A percentile compares a stretch with the other conserved stretches of the same genome.
Evolutionary conservation across 106 monocot species (phyloP).

Genomic region (Dioscorea dumetorum): DNA sequence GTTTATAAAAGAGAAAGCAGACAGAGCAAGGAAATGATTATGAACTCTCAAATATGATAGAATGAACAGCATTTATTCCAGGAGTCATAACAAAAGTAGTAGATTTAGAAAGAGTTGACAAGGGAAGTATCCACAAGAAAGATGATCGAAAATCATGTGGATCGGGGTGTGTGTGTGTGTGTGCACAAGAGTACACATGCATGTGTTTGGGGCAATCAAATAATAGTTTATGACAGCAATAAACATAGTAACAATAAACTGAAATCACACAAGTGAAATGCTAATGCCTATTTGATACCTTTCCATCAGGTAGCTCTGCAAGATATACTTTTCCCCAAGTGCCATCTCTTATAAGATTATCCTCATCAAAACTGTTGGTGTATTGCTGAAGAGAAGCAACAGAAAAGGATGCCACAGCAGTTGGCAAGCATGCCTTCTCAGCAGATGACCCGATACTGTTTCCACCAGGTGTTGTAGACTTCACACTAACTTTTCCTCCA

Average conservation of each 20-base stretch:
- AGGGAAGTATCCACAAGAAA: too few relatives aligned
- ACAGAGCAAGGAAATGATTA: too few relatives aligned
- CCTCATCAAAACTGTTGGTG: constrained; percentile 87
- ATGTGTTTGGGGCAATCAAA: too few relatives aligned
- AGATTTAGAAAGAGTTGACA: too few relatives aligned
- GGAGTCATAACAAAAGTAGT: too few relatives aligned
- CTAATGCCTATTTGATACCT: constrained; percentile 34
- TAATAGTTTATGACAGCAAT: background rate
- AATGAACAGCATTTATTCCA: too few relatives aligned
- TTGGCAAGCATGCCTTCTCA: constrained; percentile 25
- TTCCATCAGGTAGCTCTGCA: constrained; percentile 72
- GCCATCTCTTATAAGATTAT: constrained; percentile 69
- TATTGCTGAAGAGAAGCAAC: constrained; percentile 91
- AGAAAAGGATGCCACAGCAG: constrained; percentile 66
- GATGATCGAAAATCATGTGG: too few relatives aligned
- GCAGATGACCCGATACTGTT: constrained; percentile 8
- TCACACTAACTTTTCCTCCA: constrained; percentile 12
- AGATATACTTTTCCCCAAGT: constrained; percentile 72
- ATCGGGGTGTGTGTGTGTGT: too few relatives aligned
- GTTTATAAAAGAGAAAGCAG: too few relatives aligned
- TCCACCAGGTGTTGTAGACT: constrained; percentile 21
- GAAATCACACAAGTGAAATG: constrained; percentile 6
- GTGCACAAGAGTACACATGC: too few relatives aligned
- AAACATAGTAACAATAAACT: background rate
- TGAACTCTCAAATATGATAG: too few relatives aligned